Evolutionary conservation across 129 eudicot genomes (phyloP).

Genomic region (Escallonia rubra): DNA sequence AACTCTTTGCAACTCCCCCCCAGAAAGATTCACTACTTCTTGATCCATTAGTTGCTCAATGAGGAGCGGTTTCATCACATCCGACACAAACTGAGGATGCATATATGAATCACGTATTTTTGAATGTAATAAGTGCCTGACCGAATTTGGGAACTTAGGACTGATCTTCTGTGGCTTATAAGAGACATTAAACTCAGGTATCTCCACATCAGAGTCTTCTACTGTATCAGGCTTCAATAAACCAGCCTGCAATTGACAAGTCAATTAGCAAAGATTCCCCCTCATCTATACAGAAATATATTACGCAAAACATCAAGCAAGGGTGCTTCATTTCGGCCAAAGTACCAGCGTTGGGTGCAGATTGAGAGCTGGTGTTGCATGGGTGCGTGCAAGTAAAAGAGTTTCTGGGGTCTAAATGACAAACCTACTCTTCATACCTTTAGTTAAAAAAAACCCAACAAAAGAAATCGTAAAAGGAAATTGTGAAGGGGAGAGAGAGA

Average conservation of each 20-base stretch:
- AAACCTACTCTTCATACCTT: too few relatives aligned
- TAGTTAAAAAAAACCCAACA: too few relatives aligned
- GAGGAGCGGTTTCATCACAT: conserved; percentile 71
- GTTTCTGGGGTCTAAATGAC: too few relatives aligned
- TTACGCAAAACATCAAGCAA: too few relatives aligned
- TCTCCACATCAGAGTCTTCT: conserved; percentile 59
- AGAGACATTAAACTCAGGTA: conserved; percentile 66
- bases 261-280: neutral
- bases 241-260: conserved; percentile 44
- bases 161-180: conserved; percentile 78
- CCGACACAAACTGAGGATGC: conserved; percentile 71
- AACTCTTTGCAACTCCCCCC: conserved; percentile 74
- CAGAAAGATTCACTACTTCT: conserved; percentile 66
- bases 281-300: neutral
- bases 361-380: too few relatives aligned
- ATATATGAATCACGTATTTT: conserved; percentile 61
- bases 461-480: too few relatives aligned
- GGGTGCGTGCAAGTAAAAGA: neutral
- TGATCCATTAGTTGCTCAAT: conserved; percentile 70
- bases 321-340: too few relatives aligned
- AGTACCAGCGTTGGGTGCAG: too few relatives aligned
- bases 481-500: too few relatives aligned
- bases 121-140: conserved; percentile 47
- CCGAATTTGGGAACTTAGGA: conserved; percentile 50
- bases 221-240: conserved; percentile 54